Percentiles rank a stretch among this genome's conserved stretches.
phyloP scores from a whole-genome alignment of 495 filamentous ascomycete genomes.

The Tuber aestivum region DNA sequence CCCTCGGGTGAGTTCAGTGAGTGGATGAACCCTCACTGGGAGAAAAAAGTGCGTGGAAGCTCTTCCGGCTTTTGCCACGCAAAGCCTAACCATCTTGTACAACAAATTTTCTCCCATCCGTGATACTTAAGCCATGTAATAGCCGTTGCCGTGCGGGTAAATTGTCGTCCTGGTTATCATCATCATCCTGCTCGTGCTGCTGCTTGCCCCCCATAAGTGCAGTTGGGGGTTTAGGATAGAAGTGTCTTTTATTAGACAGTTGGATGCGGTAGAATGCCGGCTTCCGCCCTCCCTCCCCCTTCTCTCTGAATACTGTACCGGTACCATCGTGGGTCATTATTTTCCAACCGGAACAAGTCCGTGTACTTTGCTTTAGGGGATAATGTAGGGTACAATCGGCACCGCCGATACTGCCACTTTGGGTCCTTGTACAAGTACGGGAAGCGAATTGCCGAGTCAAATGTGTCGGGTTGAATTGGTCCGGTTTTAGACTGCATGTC shows the following conservation, averaged over 20 bases:
- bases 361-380: not conserved
- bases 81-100: not conserved
- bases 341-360: not conserved
- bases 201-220: not conserved
- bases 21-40: not conserved
- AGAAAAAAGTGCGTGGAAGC: not conserved
- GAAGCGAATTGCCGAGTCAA: not conserved
- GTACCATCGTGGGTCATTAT: not conserved
- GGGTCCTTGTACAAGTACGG: no score
- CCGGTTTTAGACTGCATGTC: not conserved
- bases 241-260: not conserved
- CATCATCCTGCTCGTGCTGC: not conserved
- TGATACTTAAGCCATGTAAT: not conserved
- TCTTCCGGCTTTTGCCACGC: not conserved
- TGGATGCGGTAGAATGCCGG: not conserved
- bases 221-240: not conserved
- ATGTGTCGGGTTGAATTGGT: not conserved
- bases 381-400: not conserved
- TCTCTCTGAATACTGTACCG: no score
- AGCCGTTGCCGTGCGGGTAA: not conserved
- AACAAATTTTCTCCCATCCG: not conserved
- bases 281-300: not conserved
- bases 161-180: not conserved
- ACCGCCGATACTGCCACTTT: not conserved
- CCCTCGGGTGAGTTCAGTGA: not conserved